Evolutionary conservation across 2,329 filamentous ascomycete genomes (phyloP), one percentile per base, ranked within the genome.

Genomic region (Ophiostoma sp.): DNA sequence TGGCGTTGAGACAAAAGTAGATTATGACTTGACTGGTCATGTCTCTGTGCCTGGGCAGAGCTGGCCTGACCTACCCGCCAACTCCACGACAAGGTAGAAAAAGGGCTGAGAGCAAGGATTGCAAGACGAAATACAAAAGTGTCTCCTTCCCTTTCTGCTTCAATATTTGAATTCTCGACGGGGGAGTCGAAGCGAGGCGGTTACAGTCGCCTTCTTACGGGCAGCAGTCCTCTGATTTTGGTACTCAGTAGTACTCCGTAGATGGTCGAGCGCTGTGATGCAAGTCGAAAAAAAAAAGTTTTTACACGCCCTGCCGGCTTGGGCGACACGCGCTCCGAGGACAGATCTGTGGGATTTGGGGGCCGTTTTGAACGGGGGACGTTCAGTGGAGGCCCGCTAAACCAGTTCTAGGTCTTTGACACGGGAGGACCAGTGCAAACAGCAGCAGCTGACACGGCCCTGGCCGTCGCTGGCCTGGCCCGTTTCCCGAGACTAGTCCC

Each of bases 401-500:
- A 17, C 61, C 61, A 50, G 50, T 68, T 72, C 71, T n/a, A 42
- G 59, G 61, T 68, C 36, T 33, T 59, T 31, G 59, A 39, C 70
- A 55, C 71, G 63, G 70, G 70, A 66, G 45, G 31, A 45, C 39
- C 70, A 68, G 70, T 72, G 22, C 22, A 52, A 52, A 66, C n/a
- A 66, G 68, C 70, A 72, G 71, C 69, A 72, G 63, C 15, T 36
- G 8, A 8, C 39, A 66, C 71, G 71, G 71, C 71, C 63, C 63
- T 72, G 71, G 71, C 71, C 71, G 71, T 39, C 63, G 28, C 63
- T 55, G 71, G 36, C 61, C 33, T 64, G 59, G 59, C 59, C 61
- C 36, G 61, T 28, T 59, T 28, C 48, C 59, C 63, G 22, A 66
- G 70, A 50, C 59, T 72, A 66, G 70, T 36, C 63, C 64, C 63